A percentile compares a stretch with the other conserved stretches of the same genome.
Evolutionary conservation across 495 filamentous ascomycete species (phyloP).

Genomic region (Aspergillus asperescens): DNA sequence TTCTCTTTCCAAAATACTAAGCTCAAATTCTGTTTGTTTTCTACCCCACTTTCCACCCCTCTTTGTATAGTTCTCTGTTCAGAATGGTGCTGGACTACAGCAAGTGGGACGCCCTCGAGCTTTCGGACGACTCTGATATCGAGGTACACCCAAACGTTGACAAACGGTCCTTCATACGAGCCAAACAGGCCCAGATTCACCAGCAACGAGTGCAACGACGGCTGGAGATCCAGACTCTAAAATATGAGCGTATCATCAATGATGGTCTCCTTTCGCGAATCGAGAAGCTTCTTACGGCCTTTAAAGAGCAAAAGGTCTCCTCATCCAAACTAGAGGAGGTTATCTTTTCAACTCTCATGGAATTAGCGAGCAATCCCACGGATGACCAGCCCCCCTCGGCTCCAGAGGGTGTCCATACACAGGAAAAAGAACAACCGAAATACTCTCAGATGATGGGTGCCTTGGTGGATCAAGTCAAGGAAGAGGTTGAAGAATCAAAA

Average conservation of each 20-base stretch:
- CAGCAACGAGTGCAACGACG: constrained; percentile 76
- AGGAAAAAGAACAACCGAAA: constrained; percentile 68
- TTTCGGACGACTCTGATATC: constrained; percentile 96
- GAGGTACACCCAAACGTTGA: constrained; percentile 99
- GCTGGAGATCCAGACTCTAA: constrained; percentile 81
- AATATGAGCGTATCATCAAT: constrained; percentile 91
- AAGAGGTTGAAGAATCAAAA: constrained; percentile 68
- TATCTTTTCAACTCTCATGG: constrained; percentile 82
- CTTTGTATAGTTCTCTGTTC: constrained; percentile 13
- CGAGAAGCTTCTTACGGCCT: constrained; percentile 62
- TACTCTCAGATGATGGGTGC: constrained; percentile 96
- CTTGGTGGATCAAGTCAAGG: constrained; percentile 89
- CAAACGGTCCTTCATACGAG: constrained; percentile 96
- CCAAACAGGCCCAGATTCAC: constrained; percentile 96
- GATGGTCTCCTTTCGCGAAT: constrained; percentile 82
- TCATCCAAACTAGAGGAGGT: constrained; percentile 71
- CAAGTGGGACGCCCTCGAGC: constrained; percentile 94
- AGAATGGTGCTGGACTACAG: constrained; percentile 90
- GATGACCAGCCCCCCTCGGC: constrained; percentile 69
- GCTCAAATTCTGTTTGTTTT: not conserved
- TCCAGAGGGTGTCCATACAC: constrained; percentile 70
- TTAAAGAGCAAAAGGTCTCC: constrained; percentile 63
- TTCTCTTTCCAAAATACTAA: not conserved
- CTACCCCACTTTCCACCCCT: constrained; percentile 22
- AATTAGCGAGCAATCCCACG: constrained; percentile 61